Evolutionary conservation across 768 basidiomycete genomes (phyloP).

Genomic region (Termitomyces sp.): DNA sequence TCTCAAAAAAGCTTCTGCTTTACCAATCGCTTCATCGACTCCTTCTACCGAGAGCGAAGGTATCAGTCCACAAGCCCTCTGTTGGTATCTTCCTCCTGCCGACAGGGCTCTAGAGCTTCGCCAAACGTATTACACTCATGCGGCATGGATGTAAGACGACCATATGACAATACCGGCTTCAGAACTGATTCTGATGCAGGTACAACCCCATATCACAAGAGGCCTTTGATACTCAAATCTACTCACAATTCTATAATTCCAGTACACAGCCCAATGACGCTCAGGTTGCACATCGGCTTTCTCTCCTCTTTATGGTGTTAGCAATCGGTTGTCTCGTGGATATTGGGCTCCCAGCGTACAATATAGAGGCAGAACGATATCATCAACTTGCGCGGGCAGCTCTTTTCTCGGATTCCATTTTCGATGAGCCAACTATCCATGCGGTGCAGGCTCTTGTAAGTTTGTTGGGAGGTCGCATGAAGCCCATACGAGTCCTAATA

Average conservation of each 20-base stretch:
- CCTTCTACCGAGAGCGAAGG: conserved; percentile 31
- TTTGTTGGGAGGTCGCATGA: conserved; percentile 10
- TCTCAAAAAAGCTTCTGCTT: conserved; percentile 55
- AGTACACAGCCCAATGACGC: conserved; percentile 44
- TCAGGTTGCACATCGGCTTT: conserved; percentile 52
- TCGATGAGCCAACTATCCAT: conserved; percentile 63
- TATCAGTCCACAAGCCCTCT: conserved; percentile 49
- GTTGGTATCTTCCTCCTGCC: conserved; percentile 64
- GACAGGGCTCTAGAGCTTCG: conserved; percentile 57
- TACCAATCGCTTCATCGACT: conserved; percentile 49
- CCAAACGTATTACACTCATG: conserved; percentile 55
- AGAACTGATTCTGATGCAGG: conserved; percentile 30
- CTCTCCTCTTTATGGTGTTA: conserved; percentile 60
- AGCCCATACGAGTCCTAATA: conserved; percentile 10
- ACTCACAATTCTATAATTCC: conserved; percentile 47
- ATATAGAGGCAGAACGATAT: conserved; percentile 64
- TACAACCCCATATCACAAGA: conserved; percentile 62
- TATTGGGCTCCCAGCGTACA: conserved; percentile 48
- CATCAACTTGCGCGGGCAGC: conserved; percentile 62
- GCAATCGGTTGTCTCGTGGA: conserved; percentile 65
- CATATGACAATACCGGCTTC: not conserved
- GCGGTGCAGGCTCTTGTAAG: conserved; percentile 64
- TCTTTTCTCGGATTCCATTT: conserved; percentile 56
- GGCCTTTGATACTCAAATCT: conserved; percentile 57
- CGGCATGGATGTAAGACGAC: conserved; percentile 61